Evolutionary conservation across 1,284 basidiomycete species (phyloP).

Genomic region (Ganoderma lingzhi): DNA sequence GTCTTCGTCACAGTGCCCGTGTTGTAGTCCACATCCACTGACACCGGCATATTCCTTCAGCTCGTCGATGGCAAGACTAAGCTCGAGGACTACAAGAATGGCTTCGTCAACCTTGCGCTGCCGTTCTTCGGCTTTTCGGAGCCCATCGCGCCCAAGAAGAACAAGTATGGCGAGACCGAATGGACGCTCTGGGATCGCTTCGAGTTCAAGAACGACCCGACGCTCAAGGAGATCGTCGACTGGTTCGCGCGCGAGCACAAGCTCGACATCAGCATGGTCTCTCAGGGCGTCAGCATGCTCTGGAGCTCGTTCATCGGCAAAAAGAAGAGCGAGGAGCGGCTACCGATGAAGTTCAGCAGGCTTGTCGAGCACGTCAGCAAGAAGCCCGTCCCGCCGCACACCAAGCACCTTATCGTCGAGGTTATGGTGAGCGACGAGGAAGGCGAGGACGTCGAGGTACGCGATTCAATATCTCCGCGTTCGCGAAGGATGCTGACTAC

Average conservation of each 20-base stretch:
- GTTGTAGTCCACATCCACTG: slow-evolving; percentile 11
- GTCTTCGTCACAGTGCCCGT: slow-evolving; percentile 16
- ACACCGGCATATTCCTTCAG: slow-evolving; percentile 47
- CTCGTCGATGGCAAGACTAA: slow-evolving; percentile 95
- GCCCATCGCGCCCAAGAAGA: slow-evolving; percentile 92
- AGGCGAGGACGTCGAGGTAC: slow-evolving; percentile 88
- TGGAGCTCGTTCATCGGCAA: slow-evolving; percentile 94
- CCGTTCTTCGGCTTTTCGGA: slow-evolving; percentile 99
- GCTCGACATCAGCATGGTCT: slow-evolving; percentile 95
- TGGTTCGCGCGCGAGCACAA: slow-evolving; percentile 90
- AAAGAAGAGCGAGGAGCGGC: slow-evolving; percentile 92
- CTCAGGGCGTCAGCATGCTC: slow-evolving; percentile 96
- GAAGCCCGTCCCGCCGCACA: slow-evolving; percentile 85
- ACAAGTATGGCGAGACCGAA: slow-evolving; percentile 87
- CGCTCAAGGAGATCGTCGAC: slow-evolving; percentile 85
- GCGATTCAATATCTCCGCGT: slow-evolving; percentile 14
- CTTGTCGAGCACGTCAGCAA: slow-evolving; percentile 95
- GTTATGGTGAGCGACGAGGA: slow-evolving; percentile 94
- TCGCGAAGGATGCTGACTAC: background rate
- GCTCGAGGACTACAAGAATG: slow-evolving; percentile 97
- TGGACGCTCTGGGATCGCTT: slow-evolving; percentile 99
- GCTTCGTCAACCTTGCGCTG: slow-evolving; percentile 96
- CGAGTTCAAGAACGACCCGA: slow-evolving; percentile 91
- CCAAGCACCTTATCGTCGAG: slow-evolving; percentile 89
- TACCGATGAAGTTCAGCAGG: slow-evolving; percentile 90